Conservation (phyloP, 2,329 filamentous ascomycete species). For the Zalaria sp. region DNA sequence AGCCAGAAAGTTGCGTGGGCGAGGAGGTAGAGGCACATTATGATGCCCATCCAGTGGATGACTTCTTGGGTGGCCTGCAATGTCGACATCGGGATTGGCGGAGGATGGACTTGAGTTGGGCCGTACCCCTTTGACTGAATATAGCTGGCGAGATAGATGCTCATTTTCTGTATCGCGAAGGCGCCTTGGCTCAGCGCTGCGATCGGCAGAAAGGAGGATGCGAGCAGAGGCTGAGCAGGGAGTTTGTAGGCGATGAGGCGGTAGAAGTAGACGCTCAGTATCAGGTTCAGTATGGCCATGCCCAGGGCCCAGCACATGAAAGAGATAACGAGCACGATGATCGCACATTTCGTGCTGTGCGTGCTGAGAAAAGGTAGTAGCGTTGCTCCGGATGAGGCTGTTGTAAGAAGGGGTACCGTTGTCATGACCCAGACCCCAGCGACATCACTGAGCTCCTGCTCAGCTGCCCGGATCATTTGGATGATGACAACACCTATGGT, state of each 20-base stretch:
- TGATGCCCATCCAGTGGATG: slow-evolving; percentile 12
- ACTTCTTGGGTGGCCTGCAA: slow-evolving; percentile 8
- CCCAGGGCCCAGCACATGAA: slow-evolving; percentile 4
- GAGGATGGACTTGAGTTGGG: slow-evolving; percentile 6
- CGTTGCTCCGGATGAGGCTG: neutral
- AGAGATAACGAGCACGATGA: slow-evolving; percentile 2
- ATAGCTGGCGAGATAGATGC: slow-evolving; percentile 8
- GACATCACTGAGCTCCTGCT: slow-evolving; percentile 8
- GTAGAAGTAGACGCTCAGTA: slow-evolving; percentile 7
- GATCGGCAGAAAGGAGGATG: slow-evolving; percentile 7
- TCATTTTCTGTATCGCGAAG: slow-evolving; percentile 9
- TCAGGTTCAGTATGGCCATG: neutral
- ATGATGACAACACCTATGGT: slow-evolving; percentile 8
- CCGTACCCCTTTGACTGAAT: slow-evolving; percentile 6
- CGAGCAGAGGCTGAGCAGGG: slow-evolving; percentile 5
- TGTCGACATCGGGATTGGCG: slow-evolving; percentile 4
- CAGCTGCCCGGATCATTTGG: slow-evolving; percentile 6
- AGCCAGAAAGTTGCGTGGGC: slow-evolving; percentile 13
- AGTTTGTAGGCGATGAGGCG: slow-evolving; percentile 6
- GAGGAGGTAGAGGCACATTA: slow-evolving; percentile 9
- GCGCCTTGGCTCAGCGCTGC: slow-evolving; percentile 9
- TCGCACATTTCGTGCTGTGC: slow-evolving; percentile 3
- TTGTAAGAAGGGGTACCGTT: slow-evolving; percentile 2
- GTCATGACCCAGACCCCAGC: slow-evolving; percentile 9
- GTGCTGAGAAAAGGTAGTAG: slow-evolving; percentile 1